Percentiles rank a stretch among this genome's conserved stretches.
Conservation (phyloP, 2,329 filamentous ascomycete genomes). For the Sporothrix pallida region DNA sequence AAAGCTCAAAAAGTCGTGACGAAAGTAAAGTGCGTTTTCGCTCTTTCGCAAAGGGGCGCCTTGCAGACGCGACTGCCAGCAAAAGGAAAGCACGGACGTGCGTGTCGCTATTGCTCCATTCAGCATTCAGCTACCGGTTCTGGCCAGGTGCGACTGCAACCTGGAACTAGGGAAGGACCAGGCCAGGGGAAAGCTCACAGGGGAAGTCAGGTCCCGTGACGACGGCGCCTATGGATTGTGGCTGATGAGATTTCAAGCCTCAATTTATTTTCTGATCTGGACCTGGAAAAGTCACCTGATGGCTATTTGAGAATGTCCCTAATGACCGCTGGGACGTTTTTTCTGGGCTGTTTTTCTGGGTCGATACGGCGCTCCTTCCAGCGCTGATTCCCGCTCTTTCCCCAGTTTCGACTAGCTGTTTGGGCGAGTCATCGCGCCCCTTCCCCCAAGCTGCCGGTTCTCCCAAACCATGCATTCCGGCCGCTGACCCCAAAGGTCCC, state of each 20-base stretch:
- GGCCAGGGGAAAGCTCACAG: too few relatives aligned
- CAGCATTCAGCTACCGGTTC: slow-evolving; percentile 12
- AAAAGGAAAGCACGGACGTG: slow-evolving; percentile 10
- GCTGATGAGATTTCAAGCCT: background rate
- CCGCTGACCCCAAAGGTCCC: slow-evolving; percentile 14
- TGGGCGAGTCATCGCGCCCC: slow-evolving; percentile 1
- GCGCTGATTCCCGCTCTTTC: slow-evolving; percentile 14
- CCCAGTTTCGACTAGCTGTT: slow-evolving; percentile 2
- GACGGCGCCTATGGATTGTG: background rate
- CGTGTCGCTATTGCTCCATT: slow-evolving; percentile 5
- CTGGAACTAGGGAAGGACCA: background rate
- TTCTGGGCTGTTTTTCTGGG: background rate
- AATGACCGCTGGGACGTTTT: background rate
- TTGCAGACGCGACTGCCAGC: slow-evolving; percentile 10
- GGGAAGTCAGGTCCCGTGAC: background rate
- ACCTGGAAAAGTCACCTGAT: background rate
- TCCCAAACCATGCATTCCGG: slow-evolving; percentile 4
- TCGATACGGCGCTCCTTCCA: slow-evolving; percentile 10
- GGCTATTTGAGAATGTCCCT: background rate
- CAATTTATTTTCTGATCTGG: background rate
- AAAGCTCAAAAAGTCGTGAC: slow-evolving; percentile 4
- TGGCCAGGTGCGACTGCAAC: background rate
- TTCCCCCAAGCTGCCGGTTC: background rate
- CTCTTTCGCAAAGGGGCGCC: slow-evolving; percentile 8
- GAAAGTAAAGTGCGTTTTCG: slow-evolving; percentile 19